A percentile compares a stretch with the other conserved stretches of the same genome.
Conservation (phyloP, 202 grass and related monocot genomes). For the Panicum virgatum region DNA sequence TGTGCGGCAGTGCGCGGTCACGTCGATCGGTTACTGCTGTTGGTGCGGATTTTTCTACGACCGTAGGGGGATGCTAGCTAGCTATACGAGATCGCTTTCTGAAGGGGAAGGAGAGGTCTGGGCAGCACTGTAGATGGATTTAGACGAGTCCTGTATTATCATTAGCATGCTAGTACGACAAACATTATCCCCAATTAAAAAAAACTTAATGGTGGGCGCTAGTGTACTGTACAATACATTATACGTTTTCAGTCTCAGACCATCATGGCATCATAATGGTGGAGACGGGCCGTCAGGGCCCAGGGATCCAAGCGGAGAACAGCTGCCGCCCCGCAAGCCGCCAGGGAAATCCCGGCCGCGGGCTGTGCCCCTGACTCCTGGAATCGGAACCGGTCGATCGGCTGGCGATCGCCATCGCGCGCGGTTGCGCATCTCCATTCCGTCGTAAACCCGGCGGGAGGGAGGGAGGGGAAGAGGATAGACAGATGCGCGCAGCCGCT, state of each 20-base stretch:
- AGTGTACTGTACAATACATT: too few species aligned
- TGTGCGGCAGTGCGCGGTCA: not conserved
- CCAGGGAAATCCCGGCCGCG: too few species aligned
- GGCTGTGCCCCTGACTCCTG: too few species aligned
- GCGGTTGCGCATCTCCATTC: slow-evolving; percentile 21
- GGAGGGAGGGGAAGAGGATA: not conserved
- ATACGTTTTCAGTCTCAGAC: not conserved
- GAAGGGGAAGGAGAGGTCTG: not conserved
- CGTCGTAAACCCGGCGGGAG: not conserved
- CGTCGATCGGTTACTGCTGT: not conserved
- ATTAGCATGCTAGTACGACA: not conserved
- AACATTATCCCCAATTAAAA: not conserved
- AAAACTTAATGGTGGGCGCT: not conserved
- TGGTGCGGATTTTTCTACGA: not conserved
- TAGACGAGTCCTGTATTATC: not conserved
- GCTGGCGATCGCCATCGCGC: not conserved
- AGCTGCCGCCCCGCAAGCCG: not conserved
- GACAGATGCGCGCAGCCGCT: not conserved
- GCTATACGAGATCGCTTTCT: too few species aligned
- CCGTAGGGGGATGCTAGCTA: not conserved
- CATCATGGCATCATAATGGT: not conserved
- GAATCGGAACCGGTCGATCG: not conserved
- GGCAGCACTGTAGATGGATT: not conserved
- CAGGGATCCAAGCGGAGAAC: not conserved
- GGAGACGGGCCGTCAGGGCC: not conserved